A percentile compares a stretch with the other conserved stretches of the same genome.
Conservation (phyloP, 176 grass and related monocot genomes). For the Alopecurus myosuroides region DNA sequence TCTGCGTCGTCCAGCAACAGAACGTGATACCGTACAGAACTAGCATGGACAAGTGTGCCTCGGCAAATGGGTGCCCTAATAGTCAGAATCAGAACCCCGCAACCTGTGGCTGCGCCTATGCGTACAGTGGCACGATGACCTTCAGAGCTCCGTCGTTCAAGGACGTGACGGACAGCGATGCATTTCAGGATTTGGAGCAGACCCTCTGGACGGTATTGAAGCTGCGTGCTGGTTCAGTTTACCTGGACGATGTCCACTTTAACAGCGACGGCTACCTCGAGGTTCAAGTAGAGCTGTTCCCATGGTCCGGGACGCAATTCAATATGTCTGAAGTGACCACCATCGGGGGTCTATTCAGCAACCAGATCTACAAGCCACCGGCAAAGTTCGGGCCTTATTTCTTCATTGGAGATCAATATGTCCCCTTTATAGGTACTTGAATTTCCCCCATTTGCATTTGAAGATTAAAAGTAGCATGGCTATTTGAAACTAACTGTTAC, state of each 20-base stretch:
- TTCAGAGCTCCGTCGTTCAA: slow-evolving; percentile 69
- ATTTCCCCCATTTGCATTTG: neutral
- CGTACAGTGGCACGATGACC: slow-evolving; percentile 60
- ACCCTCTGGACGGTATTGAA: slow-evolving; percentile 24
- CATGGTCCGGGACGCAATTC: slow-evolving; percentile 38
- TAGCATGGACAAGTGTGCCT: slow-evolving; percentile 36
- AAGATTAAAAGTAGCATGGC: neutral
- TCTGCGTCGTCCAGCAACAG: slow-evolving; percentile 32
- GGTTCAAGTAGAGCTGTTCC: slow-evolving; percentile 59
- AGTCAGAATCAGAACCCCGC: slow-evolving; percentile 45
- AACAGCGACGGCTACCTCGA: slow-evolving; percentile 51
- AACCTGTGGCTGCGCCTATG: slow-evolving; percentile 59
- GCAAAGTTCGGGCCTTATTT: slow-evolving; percentile 50
- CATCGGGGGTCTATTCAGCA: slow-evolving; percentile 42
- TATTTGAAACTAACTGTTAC: slow-evolving; percentile 13
- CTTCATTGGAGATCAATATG: slow-evolving; percentile 46
- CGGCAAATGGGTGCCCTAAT: neutral
- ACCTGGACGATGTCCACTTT: slow-evolving; percentile 31
- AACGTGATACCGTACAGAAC: slow-evolving; percentile 43
- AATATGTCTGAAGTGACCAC: slow-evolving; percentile 36
- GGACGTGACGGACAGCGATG: slow-evolving; percentile 23
- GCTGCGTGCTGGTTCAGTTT: slow-evolving; percentile 30
- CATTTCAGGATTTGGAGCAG: slow-evolving; percentile 49
- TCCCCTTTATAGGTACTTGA: slow-evolving; percentile 38
- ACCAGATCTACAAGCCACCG: slow-evolving; percentile 53